Evolutionary conservation across 352 stramenopile genomes (phyloP).

Genomic region (Globisporangium mamillatum): DNA sequence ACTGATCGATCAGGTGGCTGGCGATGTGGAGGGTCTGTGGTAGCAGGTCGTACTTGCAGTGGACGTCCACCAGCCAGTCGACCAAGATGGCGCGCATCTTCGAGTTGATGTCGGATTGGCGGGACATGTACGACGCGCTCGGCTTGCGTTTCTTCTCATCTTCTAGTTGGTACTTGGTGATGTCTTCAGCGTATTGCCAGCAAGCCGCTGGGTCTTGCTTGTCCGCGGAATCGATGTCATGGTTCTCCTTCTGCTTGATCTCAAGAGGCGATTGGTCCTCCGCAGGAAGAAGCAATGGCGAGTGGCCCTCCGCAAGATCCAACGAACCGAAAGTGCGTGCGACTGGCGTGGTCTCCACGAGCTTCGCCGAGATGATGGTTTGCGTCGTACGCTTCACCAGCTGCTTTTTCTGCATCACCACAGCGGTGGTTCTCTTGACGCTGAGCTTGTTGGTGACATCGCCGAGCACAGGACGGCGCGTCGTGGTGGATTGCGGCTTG

Average conservation of each 20-base stretch:
- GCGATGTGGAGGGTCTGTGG: slow-evolving; percentile 83
- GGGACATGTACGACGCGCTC: slow-evolving; percentile 70
- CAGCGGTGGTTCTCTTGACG: slow-evolving; percentile 56
- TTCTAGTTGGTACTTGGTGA: slow-evolving; percentile 77
- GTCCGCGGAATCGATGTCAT: slow-evolving; percentile 80
- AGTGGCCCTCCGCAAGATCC: slow-evolving; percentile 27
- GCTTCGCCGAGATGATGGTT: slow-evolving; percentile 16
- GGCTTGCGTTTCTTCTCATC: slow-evolving; percentile 64
- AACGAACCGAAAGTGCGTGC: slow-evolving; percentile 37
- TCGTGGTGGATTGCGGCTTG: slow-evolving; percentile 33
- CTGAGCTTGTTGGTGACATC: slow-evolving; percentile 78
- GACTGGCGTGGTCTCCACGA: slow-evolving; percentile 33
- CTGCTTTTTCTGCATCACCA: slow-evolving; percentile 47
- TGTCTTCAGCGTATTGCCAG: slow-evolving; percentile 84
- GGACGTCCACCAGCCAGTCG: slow-evolving; percentile 97
- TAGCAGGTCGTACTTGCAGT: slow-evolving; percentile 80
- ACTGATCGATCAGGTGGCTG: slow-evolving; percentile 79
- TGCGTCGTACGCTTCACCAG: slow-evolving; percentile 37
- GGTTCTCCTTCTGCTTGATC: slow-evolving; percentile 27
- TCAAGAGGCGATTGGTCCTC: slow-evolving; percentile 10
- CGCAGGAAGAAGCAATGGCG: slow-evolving; percentile 18
- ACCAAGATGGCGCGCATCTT: slow-evolving; percentile 99
- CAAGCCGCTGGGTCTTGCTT: slow-evolving; percentile 54
- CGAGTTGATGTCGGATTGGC: slow-evolving; percentile 97
- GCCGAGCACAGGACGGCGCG: slow-evolving; percentile 45